phyloP scores from a whole-genome alignment of 2,329 filamentous ascomycete genomes.

The Sporothrix inflata region DNA sequence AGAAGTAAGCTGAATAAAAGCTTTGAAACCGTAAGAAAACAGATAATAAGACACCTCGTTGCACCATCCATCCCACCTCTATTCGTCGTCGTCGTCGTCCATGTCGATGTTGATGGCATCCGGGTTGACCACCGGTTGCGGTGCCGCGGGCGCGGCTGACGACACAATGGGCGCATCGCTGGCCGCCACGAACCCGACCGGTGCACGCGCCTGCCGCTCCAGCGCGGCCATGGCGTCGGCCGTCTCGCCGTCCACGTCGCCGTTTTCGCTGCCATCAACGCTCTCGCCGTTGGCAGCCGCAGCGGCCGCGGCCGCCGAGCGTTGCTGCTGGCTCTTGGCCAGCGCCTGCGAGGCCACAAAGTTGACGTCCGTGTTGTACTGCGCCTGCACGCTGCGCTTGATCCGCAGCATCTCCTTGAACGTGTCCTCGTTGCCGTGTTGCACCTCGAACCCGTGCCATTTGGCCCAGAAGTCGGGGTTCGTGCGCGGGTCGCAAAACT shows the following conservation, averaged over 20 bases:
- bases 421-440: constrained; percentile 98
- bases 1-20: background rate
- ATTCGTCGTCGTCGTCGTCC: constrained; percentile 52
- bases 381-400: constrained; percentile 94
- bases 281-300: constrained; percentile 45
- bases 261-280: constrained; percentile 49
- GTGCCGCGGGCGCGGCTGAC: constrained; percentile 44
- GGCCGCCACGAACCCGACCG: constrained; percentile 87
- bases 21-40: background rate
- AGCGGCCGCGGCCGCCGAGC: constrained; percentile 38
- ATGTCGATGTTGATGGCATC: constrained; percentile 81
- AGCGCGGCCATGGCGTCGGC: constrained; percentile 87
- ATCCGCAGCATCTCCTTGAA: constrained; percentile 99
- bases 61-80: background rate
- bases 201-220: constrained; percentile 85
- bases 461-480: constrained; percentile 91
- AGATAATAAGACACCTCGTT: background rate
- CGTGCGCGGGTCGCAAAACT: constrained; percentile 94
- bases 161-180: constrained; percentile 65
- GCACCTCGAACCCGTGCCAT: constrained; percentile 96
- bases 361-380: constrained; percentile 98
- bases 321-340: constrained; percentile 72
- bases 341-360: constrained; percentile 97
- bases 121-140: constrained; percentile 64
- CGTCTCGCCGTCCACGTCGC: constrained; percentile 48